Evolutionary conservation across 305 asterid species (phyloP).

Genomic region (Stenogyne calaminthoides): DNA sequence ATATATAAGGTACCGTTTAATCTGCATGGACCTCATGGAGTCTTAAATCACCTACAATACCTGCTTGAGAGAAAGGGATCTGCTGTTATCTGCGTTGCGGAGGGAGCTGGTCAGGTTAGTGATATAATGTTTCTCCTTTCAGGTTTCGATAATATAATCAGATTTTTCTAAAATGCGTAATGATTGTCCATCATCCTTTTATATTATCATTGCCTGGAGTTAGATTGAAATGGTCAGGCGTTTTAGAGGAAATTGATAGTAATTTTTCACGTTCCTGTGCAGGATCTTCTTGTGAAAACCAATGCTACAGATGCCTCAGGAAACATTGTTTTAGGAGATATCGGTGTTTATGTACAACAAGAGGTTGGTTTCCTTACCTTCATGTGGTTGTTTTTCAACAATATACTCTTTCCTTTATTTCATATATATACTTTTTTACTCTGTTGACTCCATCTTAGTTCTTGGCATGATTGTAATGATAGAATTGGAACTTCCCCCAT

Average conservation of each 20-base stretch:
- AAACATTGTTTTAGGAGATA: constrained; percentile 70
- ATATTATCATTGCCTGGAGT: not conserved
- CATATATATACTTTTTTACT: not conserved
- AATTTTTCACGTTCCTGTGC: constrained; percentile 26
- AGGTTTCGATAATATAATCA: not conserved
- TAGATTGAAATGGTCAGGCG: not conserved
- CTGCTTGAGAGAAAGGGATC: constrained; percentile 92
- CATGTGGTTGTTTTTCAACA: not conserved
- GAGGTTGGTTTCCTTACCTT: constrained; percentile 53
- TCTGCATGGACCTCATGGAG: constrained; percentile 97
- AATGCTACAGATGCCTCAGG: constrained; percentile 94
- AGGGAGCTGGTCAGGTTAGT: constrained; percentile 98
- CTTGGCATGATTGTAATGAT: constrained; percentile 15
- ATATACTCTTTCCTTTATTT: not conserved
- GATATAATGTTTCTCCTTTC: constrained; percentile 11
- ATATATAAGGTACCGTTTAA: constrained; percentile 71
- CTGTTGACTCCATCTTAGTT: constrained; percentile 3
- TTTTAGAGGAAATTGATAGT: not conserved
- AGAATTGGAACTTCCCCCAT: constrained; percentile 3
- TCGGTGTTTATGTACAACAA: constrained; percentile 82
- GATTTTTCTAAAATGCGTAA: not conserved
- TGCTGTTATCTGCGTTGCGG: constrained; percentile 95
- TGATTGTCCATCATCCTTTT: not conserved
- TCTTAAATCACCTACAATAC: constrained; percentile 79
- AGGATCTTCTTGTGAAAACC: constrained; percentile 70